Evolutionary conservation across 1,284 basidiomycete genomes (phyloP).

Genomic region (Irpex lacteus): DNA sequence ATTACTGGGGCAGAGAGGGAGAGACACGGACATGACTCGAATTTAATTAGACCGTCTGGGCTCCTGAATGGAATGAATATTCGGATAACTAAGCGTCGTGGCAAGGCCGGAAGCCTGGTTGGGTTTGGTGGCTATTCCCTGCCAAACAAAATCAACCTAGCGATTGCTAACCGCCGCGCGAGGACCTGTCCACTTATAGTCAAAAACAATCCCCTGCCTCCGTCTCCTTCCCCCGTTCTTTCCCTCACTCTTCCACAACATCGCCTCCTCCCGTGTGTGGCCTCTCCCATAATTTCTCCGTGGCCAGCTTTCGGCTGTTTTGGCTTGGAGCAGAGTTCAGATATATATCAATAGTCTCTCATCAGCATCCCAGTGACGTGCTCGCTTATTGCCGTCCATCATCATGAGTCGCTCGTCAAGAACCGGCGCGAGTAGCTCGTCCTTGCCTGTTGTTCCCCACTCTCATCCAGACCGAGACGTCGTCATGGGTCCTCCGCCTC

Average conservation of each 20-base stretch:
- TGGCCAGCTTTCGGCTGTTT: too few species aligned
- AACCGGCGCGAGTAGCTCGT: constrained; percentile 15
- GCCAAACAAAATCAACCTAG: constrained; percentile 16
- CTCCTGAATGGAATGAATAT: background rate
- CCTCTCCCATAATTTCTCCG: background rate
- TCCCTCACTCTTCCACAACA: constrained; percentile 12
- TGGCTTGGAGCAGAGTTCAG: too few species aligned
- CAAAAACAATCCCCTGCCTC: constrained; percentile 15
- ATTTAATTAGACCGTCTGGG: too few species aligned
- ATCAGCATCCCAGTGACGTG: constrained; percentile 7
- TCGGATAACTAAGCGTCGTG: constrained; percentile 1
- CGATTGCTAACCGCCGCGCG: constrained; percentile 13
- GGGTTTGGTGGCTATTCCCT: constrained; percentile 13
- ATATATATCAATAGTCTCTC: background rate
- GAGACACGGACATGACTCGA: too few species aligned
- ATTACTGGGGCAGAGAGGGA: background rate
- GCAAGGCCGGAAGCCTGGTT: constrained; percentile 9
- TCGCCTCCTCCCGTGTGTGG: constrained; percentile 8
- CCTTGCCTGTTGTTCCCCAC: constrained; percentile 20
- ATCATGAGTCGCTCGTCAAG: constrained; percentile 28
- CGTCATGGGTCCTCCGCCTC: constrained; percentile 47
- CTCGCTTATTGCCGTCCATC: background rate
- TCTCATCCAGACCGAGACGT: constrained; percentile 38
- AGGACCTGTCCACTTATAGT: constrained; percentile 8
- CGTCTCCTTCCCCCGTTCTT: constrained; percentile 21